Evolutionary conservation across 345 rosid species (phyloP).

Genomic region (thale cress (Arabidopsis thaliana)): TAIR10.1 NC_003070.9:29416501-29417000

Average conservation of each 20-base stretch:
- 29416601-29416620: conserved; percentile 47
- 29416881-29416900: conserved; percentile 8
- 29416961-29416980: conserved; percentile 16
- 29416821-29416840: conserved; percentile 3
- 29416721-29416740: conserved; percentile 41
- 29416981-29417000: conserved; percentile 40
- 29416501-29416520: too few species aligned
- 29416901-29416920: conserved; percentile 40
- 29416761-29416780: conserved; percentile 54
- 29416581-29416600: conserved; percentile 63
- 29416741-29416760: conserved; percentile 66
- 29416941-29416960: conserved; percentile 41
- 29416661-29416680: conserved; percentile 14
- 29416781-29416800: not conserved
- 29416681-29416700: not conserved
- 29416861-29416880: not conserved
- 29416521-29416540: conserved; percentile 26
- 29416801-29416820: not conserved
- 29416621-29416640: not conserved
- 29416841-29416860: conserved; percentile 2
- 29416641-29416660: conserved; percentile 5
- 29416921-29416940: conserved; percentile 41
- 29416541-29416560: not conserved
- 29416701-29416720: conserved; percentile 2
- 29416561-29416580: conserved; percentile 57